Percentiles rank a stretch among this genome's conserved stretches.
Conservation (phyloP, 1,284 basidiomycete species). For the Rhodofomes roseus region DNA sequence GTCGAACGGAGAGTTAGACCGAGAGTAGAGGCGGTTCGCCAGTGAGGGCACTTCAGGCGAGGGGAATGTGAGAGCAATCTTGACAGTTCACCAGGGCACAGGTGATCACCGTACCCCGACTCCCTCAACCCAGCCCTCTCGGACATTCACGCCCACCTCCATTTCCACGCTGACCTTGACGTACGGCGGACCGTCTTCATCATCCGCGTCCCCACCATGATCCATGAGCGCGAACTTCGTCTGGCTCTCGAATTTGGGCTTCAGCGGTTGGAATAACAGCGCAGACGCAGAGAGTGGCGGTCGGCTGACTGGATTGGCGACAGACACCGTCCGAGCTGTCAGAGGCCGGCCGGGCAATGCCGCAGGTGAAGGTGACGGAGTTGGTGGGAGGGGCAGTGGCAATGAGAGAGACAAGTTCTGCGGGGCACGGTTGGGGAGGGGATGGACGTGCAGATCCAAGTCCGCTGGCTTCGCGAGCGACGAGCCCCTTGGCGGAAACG, state of each 20-base stretch:
- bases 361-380: slow-evolving; percentile 2
- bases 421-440: neutral
- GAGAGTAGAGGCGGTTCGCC: neutral
- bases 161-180: neutral
- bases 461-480: neutral
- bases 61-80: no score
- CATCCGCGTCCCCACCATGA: slow-evolving; percentile 10
- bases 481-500: neutral
- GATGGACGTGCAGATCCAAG: neutral
- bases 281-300: slow-evolving; percentile 12
- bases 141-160: neutral
- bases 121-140: neutral
- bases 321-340: neutral
- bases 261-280: slow-evolving; percentile 21
- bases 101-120: neutral
- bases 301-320: neutral
- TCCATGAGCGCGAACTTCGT: slow-evolving; percentile 21
- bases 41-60: no score
- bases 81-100: no score
- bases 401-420: slow-evolving; percentile 2
- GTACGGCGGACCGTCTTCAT: neutral
- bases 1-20: no score
- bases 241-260: slow-evolving; percentile 15
- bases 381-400: slow-evolving; percentile 5
- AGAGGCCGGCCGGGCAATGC: neutral